phyloP scores from a whole-genome alignment of 768 basidiomycete genomes.

The Phanerodontia chrysosporium region DNA sequence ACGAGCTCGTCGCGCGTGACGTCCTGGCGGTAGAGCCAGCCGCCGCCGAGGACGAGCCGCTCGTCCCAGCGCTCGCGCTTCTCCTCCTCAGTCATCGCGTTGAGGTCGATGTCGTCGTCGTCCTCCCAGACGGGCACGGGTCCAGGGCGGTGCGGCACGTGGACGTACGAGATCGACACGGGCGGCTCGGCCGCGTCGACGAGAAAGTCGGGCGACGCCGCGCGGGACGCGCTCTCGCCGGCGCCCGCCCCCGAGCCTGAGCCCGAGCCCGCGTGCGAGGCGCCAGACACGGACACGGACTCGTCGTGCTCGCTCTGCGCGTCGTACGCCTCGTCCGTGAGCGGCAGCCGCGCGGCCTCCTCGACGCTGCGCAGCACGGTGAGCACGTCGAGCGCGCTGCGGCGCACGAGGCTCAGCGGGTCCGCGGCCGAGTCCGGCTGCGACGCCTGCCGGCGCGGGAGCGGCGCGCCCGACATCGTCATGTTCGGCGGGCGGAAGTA shows the following conservation, averaged over 20 bases:
- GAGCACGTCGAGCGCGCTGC: conserved; percentile 80
- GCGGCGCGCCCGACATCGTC: conserved; percentile 18
- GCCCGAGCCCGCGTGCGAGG: conserved; percentile 4
- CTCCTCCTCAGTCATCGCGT: conserved; percentile 45
- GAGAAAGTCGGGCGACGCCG: conserved; percentile 36
- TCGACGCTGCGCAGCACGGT: conserved; percentile 76
- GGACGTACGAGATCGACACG: conserved; percentile 65
- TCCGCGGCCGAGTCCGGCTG: conserved; percentile 41
- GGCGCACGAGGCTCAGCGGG: conserved; percentile 66
- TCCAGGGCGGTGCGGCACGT: conserved; percentile 60
- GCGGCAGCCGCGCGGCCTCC: conserved; percentile 68
- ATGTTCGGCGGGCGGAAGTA: conserved; percentile 48
- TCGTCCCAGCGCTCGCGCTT: conserved; percentile 80
- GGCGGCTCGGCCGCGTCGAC: conserved; percentile 39
- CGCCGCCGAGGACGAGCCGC: conserved; percentile 70
- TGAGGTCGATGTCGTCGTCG: conserved; percentile 45
- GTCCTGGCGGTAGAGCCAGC: conserved; percentile 78
- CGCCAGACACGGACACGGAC: conserved; percentile 30
- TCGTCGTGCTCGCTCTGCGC: conserved; percentile 66
- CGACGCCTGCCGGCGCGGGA: conserved; percentile 33
- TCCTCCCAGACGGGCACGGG: conserved; percentile 82
- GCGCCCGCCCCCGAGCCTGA: conserved; percentile 13
- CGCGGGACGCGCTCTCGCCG: conserved; percentile 33
- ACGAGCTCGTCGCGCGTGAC: conserved; percentile 47
- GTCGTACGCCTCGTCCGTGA: conserved; percentile 81